These are phyloP conservation scores for Epichloe baconii DNA, from an alignment of 2,329 filamentous ascomycete species.

Conservation along the genomic window DNA sequence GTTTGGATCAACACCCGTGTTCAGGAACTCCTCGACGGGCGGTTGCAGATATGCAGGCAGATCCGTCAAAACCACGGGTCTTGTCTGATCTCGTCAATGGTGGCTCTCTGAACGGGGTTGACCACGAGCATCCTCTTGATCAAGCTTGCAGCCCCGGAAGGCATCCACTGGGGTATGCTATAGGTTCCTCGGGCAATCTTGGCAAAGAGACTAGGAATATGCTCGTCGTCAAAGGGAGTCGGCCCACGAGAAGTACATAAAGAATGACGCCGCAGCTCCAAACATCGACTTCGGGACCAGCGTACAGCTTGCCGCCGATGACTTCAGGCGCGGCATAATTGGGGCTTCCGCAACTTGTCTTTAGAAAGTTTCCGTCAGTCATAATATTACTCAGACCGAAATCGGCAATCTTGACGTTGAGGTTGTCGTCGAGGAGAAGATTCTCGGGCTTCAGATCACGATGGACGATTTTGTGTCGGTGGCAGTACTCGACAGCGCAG, in stretches of 20 bases:
- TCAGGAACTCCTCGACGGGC: conserved; percentile 81
- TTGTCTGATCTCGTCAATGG: conserved; percentile 81
- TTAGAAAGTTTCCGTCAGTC: conserved; percentile 98
- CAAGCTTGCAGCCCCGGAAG: conserved; percentile 63
- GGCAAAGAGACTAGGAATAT: conserved; percentile 93
- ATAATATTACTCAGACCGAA: conserved; percentile 99
- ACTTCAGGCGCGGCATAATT: conserved; percentile 98
- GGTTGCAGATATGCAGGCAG: conserved; percentile 77
- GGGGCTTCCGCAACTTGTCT: conserved; percentile 94
- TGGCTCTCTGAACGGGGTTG: conserved; percentile 87
- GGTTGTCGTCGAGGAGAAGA: conserved; percentile 80
- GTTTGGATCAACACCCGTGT: conserved; percentile 86
- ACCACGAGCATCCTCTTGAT: conserved; percentile 93
- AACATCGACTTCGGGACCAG: conserved; percentile 93
- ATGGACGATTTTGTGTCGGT: conserved; percentile 97
- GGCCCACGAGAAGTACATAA: conserved; percentile 67
- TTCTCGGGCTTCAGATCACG: conserved; percentile 97
- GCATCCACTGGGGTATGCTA: conserved; percentile 83
- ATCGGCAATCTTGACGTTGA: conserved; percentile 98
- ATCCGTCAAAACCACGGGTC: conserved; percentile 91
- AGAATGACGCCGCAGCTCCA: conserved; percentile 95
- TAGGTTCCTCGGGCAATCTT: conserved; percentile 95
- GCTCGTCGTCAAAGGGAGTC: conserved; percentile 96
- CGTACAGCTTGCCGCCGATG: conserved; percentile 94
- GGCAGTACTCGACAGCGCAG: conserved; percentile 96